These are phyloP conservation scores for Saccharomyces hybrid DNA, from an alignment of 1,139 yeast species.

Conservation along the genomic window DNA sequence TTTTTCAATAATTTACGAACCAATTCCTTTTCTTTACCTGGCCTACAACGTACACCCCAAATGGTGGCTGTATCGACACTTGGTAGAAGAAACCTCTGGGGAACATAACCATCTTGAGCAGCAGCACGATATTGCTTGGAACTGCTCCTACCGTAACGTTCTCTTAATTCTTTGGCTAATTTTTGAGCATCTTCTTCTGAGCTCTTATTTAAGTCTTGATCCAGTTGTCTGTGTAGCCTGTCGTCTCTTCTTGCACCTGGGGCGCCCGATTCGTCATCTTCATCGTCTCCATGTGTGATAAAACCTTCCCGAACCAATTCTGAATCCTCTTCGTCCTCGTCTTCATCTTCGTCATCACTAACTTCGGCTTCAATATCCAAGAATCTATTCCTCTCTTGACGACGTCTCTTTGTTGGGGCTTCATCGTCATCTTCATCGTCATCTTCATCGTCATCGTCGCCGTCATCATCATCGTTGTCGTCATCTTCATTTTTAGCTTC, in stretches of 20 bases:
- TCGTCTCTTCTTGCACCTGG: constrained; percentile 41
- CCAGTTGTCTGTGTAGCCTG: constrained; percentile 83
- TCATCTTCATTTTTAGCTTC: constrained; percentile 20
- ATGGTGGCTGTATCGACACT: constrained; percentile 94
- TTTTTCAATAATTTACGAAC: constrained; percentile 79
- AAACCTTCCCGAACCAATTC: constrained; percentile 79
- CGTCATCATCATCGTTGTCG: constrained; percentile 29
- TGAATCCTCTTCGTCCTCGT: constrained; percentile 88
- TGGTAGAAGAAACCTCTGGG: constrained; percentile 88
- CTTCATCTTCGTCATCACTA: constrained; percentile 95
- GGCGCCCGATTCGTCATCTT: constrained; percentile 44
- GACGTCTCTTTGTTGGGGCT: constrained; percentile 52
- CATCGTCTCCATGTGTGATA: constrained; percentile 56
- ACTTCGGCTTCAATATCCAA: constrained; percentile 99
- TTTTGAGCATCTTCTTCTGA: constrained; percentile 95
- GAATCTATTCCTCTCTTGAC: constrained; percentile 78
- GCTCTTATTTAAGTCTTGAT: constrained; percentile 78
- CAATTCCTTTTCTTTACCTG: constrained; percentile 86
- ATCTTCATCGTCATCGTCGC: constrained; percentile 42
- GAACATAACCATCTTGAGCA: constrained; percentile 75
- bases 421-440: constrained; percentile 62
- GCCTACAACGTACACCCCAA: constrained; percentile 91
- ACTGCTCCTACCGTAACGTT: constrained; percentile 83
- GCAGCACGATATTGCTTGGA: constrained; percentile 73
- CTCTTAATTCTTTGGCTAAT: constrained; percentile 85